phyloP scores from a whole-genome alignment of 345 rosid genomes.

The Orychophragmus violaceus region DNA sequence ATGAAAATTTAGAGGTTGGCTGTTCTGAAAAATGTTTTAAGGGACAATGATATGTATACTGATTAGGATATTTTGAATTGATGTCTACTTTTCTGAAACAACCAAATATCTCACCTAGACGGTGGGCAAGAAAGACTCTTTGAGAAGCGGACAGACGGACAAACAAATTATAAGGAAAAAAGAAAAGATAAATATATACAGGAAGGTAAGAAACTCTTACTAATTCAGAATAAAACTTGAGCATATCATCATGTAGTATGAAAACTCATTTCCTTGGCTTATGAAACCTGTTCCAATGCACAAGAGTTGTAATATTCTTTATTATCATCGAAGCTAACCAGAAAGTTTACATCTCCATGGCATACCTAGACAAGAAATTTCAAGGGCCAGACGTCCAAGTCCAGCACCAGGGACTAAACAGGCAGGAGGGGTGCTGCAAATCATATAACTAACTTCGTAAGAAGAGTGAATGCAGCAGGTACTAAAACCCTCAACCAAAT shows the following conservation, averaged over 20 bases:
- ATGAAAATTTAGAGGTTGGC: not conserved
- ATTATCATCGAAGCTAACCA: not conserved
- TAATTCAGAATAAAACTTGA: constrained; percentile 92
- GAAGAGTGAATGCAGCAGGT: constrained; percentile 1
- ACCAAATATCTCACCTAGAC: not conserved
- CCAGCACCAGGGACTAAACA: constrained; percentile 99
- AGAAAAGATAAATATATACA: not conserved
- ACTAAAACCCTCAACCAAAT: not conserved
- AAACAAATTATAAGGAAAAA: not conserved
- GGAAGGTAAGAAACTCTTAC: constrained; percentile 42
- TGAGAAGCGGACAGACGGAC: not conserved
- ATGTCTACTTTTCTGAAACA: not conserved
- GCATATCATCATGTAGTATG: constrained; percentile 99
- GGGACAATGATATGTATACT: not conserved
- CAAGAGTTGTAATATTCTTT: not conserved
- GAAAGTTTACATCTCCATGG: not conserved
- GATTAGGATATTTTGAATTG: not conserved
- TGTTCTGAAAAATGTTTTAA: not conserved
- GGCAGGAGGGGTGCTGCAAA: constrained; percentile 61
- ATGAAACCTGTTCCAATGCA: constrained; percentile 66
- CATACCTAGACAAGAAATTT: constrained; percentile 88
- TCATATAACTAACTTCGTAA: constrained; percentile 16
- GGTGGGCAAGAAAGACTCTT: not conserved
- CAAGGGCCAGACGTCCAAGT: constrained; percentile 94
- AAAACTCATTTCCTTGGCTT: constrained; percentile 98